A percentile compares a stretch with the other conserved stretches of the same genome.
These are phyloP conservation scores for Lasiosphaeria miniovina DNA, from an alignment of 495 filamentous ascomycete genomes.

Conservation along the genomic window DNA sequence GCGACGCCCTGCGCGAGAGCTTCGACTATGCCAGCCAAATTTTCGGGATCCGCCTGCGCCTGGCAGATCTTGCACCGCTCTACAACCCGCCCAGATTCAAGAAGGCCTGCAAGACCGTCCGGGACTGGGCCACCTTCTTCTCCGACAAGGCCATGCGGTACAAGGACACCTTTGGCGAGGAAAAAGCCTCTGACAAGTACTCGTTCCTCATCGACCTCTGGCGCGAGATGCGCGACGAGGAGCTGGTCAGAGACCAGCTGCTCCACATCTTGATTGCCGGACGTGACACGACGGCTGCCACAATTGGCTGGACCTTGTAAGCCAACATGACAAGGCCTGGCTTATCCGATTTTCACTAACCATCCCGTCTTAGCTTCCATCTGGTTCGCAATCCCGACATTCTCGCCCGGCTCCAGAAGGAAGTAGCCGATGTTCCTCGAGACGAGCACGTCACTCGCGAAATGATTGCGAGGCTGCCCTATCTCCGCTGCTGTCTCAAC, in stretches of 20 bases:
- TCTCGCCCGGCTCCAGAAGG: constrained; percentile 34
- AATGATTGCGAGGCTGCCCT: constrained; percentile 7
- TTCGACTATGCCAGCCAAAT: constrained; percentile 24
- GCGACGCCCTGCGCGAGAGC: constrained; percentile 32
- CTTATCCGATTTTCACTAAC: neutral
- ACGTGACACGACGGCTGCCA: constrained; percentile 1
- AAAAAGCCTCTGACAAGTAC: neutral
- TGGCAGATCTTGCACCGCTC: constrained; percentile 49
- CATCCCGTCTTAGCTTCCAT: constrained; percentile 22
- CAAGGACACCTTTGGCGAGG: constrained; percentile 17
- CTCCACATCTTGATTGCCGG: constrained; percentile 21
- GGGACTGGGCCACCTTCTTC: constrained; percentile 24
- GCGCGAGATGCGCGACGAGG: neutral
- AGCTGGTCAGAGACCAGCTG: constrained; percentile 18
- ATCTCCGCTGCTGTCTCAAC: constrained; percentile 17
- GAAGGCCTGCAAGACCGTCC: constrained; percentile 35
- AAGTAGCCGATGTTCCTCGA: constrained; percentile 32
- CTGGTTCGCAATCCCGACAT: constrained; percentile 36
- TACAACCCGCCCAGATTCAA: constrained; percentile 47
- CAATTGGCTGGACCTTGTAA: constrained; percentile 5
- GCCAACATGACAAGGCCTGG: constrained; percentile 25
- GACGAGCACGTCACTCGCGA: constrained; percentile 29
- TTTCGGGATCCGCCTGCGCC: constrained; percentile 34
- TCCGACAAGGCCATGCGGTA: constrained; percentile 29
- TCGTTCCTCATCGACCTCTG: constrained; percentile 6